Evolutionary conservation across 2,329 filamentous ascomycete species (phyloP).

Genomic region (Fonsecaea pugnacius): DNA sequence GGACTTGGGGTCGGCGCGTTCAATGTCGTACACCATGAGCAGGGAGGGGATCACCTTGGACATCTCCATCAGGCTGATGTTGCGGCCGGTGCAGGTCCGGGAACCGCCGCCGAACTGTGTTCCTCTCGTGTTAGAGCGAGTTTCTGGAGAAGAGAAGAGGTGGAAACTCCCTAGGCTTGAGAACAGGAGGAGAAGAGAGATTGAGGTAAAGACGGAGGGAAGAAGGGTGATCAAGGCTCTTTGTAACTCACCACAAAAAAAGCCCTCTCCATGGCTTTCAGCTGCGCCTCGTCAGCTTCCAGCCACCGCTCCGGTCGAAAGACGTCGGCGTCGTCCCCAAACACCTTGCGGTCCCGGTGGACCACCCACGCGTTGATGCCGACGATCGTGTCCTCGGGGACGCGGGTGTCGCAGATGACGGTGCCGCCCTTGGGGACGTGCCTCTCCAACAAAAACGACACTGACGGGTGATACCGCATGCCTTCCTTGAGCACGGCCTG

Average conservation of each 20-base stretch:
- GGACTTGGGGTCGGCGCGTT: slow-evolving; percentile 8
- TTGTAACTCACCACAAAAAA: slow-evolving; percentile 30
- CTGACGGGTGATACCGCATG: slow-evolving; percentile 29
- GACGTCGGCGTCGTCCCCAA: slow-evolving; percentile 30
- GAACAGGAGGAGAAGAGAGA: not conserved
- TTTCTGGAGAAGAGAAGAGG: no score
- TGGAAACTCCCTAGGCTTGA: no score
- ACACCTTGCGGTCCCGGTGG: slow-evolving; percentile 30
- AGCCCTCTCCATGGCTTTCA: slow-evolving; percentile 40
- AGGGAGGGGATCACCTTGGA: slow-evolving; percentile 34
- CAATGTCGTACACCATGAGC: slow-evolving; percentile 31
- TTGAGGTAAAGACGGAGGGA: not conserved
- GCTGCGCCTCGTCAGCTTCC: slow-evolving; percentile 25
- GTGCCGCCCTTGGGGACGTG: slow-evolving; percentile 29
- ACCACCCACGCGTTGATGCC: slow-evolving; percentile 37
- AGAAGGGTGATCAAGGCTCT: not conserved
- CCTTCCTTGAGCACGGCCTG: slow-evolving; percentile 20
- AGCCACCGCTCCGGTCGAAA: slow-evolving; percentile 26
- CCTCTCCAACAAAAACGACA: slow-evolving; percentile 35
- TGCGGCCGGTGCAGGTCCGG: slow-evolving; percentile 44
- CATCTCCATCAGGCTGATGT: slow-evolving; percentile 39
- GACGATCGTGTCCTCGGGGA: slow-evolving; percentile 17
- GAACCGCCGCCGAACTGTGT: slow-evolving; percentile 59
- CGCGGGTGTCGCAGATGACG: slow-evolving; percentile 21
- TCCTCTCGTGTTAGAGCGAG: not conserved